Evolutionary conservation across 2,329 filamentous ascomycete species (phyloP).

Genomic region (Beauveria sp.): DNA sequence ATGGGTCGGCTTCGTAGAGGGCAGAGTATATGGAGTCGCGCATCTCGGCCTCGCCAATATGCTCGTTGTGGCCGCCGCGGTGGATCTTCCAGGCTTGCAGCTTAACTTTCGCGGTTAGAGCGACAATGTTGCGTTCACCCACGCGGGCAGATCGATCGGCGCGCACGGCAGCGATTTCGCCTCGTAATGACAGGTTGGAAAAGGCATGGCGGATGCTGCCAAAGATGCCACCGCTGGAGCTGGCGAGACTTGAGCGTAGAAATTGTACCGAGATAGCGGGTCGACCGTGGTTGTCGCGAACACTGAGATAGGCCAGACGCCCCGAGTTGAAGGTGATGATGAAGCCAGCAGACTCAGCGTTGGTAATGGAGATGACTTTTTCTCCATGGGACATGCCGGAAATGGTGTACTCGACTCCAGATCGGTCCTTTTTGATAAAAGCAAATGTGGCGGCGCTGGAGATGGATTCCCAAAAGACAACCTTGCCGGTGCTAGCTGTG

Average conservation of each 20-base stretch:
- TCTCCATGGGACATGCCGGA: slow-evolving; percentile 73
- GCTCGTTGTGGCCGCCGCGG: slow-evolving; percentile 74
- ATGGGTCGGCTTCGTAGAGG: slow-evolving; percentile 47
- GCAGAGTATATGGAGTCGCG: slow-evolving; percentile 56
- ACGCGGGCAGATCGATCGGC: slow-evolving; percentile 64
- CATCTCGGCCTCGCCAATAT: slow-evolving; percentile 64
- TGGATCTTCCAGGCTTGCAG: slow-evolving; percentile 85
- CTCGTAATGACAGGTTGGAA: slow-evolving; percentile 59
- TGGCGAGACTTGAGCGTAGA: slow-evolving; percentile 54
- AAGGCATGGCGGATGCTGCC: slow-evolving; percentile 74
- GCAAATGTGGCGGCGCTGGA: slow-evolving; percentile 79
- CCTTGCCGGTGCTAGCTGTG: slow-evolving; percentile 73
- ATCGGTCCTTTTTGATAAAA: slow-evolving; percentile 73
- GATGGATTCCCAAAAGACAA: slow-evolving; percentile 94
- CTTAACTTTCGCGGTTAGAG: slow-evolving; percentile 68
- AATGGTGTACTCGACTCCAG: slow-evolving; percentile 68
- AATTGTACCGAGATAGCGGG: slow-evolving; percentile 73
- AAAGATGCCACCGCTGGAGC: slow-evolving; percentile 59
- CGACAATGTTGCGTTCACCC: slow-evolving; percentile 77
- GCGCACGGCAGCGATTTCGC: slow-evolving; percentile 72
- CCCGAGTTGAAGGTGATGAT: slow-evolving; percentile 79
- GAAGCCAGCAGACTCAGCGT: slow-evolving; percentile 80
- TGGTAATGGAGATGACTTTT: slow-evolving; percentile 66
- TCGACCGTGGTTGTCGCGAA: slow-evolving; percentile 81
- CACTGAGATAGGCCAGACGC: slow-evolving; percentile 74